Evolutionary conservation across 305 asterid species (phyloP).

Genomic region (Galium porrigens): DNA sequence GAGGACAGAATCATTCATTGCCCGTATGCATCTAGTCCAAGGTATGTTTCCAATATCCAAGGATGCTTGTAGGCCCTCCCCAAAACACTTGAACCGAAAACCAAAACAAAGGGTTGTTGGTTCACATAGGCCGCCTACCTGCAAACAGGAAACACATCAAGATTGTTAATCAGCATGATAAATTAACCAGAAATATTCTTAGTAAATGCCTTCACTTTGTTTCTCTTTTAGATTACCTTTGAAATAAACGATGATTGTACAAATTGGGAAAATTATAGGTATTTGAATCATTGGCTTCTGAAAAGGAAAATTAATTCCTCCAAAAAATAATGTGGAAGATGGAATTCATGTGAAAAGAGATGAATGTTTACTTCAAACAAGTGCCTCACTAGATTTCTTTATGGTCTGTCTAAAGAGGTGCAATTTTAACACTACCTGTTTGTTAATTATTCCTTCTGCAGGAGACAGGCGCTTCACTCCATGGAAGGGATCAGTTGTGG

Average conservation of each 20-base stretch:
- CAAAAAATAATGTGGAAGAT: not conserved
- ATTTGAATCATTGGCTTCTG: not conserved
- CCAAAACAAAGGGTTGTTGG: not conserved
- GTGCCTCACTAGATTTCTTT: not conserved
- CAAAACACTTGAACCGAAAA: not conserved
- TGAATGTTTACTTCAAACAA: not conserved
- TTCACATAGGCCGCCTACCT: not conserved
- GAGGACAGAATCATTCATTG: conserved; percentile 84
- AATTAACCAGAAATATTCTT: not conserved
- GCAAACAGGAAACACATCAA: not conserved
- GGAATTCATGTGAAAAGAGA: not conserved
- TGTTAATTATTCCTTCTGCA: conserved; percentile 18
- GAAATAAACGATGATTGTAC: not conserved
- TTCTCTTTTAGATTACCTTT: not conserved
- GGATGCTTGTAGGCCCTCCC: not conserved
- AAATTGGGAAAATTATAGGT: not conserved
- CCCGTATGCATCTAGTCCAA: conserved; percentile 97
- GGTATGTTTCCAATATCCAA: conserved; percentile 30
- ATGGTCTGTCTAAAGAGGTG: not conserved
- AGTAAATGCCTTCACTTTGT: not conserved
- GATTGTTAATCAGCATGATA: not conserved
- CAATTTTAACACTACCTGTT: not conserved
- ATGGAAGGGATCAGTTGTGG: conserved; percentile 96
- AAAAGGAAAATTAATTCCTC: not conserved
- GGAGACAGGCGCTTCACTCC: conserved; percentile 90